phyloP scores from a whole-genome alignment of 352 stramenopile genomes.

The Blastocystis sp. region DNA sequence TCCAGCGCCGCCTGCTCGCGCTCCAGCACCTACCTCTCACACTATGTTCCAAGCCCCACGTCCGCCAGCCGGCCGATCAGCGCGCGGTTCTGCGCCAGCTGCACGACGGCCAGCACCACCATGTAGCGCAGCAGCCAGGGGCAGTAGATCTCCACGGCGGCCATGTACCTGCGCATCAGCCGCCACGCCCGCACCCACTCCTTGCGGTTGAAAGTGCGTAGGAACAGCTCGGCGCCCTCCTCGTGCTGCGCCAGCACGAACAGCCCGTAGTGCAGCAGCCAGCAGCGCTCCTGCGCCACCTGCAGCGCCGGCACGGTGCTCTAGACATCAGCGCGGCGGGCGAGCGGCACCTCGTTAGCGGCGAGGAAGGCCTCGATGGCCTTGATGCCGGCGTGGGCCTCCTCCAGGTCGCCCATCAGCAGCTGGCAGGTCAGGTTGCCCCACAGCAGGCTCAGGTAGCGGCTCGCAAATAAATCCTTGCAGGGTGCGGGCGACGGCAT shows the following conservation, averaged over 20 bases:
- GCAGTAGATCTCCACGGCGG: neutral
- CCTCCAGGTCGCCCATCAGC: neutral
- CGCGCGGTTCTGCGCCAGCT: neutral
- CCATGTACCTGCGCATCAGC: neutral
- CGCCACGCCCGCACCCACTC: neutral
- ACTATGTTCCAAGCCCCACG: no score
- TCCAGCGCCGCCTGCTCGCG: neutral
- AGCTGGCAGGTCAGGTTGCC: constrained; percentile 26
- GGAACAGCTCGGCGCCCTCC: neutral
- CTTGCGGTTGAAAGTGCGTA: neutral
- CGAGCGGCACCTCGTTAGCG: no score
- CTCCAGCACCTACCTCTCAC: neutral
- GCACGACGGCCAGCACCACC: neutral
- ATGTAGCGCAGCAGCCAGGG: constrained; percentile 30
- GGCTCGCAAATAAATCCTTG: neutral
- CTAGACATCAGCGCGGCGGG: no score
- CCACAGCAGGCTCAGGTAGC: neutral
- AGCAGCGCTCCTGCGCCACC: neutral
- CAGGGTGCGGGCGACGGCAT: neutral
- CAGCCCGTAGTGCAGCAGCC: constrained; percentile 4
- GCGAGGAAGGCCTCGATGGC: neutral
- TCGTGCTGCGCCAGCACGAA: neutral
- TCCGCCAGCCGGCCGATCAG: neutral
- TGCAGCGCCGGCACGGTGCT: neutral
- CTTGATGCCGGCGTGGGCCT: neutral